Conservation (phyloP, 2,329 filamentous ascomycete genomes). For the Dactylellina cionopaga region DNA sequence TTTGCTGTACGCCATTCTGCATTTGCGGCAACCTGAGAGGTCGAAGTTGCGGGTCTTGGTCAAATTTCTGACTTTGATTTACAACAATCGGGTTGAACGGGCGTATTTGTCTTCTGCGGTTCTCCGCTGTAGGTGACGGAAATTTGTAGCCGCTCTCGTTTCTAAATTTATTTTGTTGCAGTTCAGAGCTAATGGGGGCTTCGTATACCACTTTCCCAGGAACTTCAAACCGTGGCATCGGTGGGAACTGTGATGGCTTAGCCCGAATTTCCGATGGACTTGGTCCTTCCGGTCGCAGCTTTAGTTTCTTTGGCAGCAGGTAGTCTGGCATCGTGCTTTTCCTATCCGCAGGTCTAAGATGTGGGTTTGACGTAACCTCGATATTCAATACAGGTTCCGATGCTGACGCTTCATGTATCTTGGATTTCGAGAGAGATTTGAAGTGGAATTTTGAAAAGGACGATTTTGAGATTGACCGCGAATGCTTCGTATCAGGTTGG, state of each 20-base stretch:
- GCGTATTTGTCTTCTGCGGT: not conserved
- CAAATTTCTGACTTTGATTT: not conserved
- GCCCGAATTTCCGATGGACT: not conserved
- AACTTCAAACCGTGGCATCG: conserved; percentile 28
- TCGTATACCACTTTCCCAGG: conserved; percentile 33
- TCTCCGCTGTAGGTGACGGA: not conserved
- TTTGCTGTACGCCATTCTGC: not conserved
- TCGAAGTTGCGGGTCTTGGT: not conserved
- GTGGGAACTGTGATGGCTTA: not conserved
- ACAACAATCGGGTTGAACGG: not conserved
- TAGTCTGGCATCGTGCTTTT: conserved; percentile 22
- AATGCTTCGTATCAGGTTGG: not conserved
- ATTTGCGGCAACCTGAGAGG: not conserved
- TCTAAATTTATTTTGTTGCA: not conserved
- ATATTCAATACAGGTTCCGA: conserved; percentile 21
- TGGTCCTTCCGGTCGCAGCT: conserved; percentile 1
- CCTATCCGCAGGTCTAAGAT: conserved; percentile 10
- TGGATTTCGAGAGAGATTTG: conserved; percentile 16
- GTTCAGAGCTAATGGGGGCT: not conserved
- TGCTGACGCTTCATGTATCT: conserved; percentile 7
- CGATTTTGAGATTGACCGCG: conserved; percentile 9
- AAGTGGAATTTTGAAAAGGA: conserved; percentile 26
- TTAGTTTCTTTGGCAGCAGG: conserved; percentile 20
- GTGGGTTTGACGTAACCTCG: conserved; percentile 42
- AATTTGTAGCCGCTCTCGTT: conserved; percentile 10